These are phyloP conservation scores for Bromus sterilis DNA, from an alignment of 176 grass and related monocot genomes.

Conservation along the genomic window DNA sequence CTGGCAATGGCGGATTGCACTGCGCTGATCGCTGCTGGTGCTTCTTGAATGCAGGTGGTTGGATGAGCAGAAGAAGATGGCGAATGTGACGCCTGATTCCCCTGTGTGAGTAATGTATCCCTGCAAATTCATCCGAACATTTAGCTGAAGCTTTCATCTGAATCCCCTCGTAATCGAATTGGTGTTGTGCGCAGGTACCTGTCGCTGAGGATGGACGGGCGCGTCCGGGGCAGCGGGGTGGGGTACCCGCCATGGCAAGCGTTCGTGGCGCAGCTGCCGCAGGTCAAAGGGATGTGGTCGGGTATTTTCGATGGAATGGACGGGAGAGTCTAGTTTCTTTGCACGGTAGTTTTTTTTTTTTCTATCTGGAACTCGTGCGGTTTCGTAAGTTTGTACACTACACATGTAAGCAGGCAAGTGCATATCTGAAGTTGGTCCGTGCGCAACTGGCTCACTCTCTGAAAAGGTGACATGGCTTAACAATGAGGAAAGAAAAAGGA, in stretches of 20 bases:
- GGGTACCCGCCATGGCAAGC: conserved; percentile 92
- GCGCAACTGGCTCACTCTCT: background rate
- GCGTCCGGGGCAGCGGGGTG: conserved; percentile 87
- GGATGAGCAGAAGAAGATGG: conserved; percentile 83
- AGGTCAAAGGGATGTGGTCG: conserved; percentile 80
- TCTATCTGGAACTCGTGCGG: background rate
- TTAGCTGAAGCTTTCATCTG: too few species aligned
- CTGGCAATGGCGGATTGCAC: background rate
- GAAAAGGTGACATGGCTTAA: background rate
- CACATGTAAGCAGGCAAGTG: background rate
- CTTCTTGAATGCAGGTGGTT: conserved; percentile 50
- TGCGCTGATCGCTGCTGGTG: background rate
- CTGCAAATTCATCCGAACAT: background rate
- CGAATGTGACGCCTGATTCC: conserved; percentile 65
- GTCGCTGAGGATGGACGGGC: conserved; percentile 86
- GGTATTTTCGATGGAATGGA: conserved; percentile 94
- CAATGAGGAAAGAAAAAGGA: background rate
- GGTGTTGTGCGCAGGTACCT: conserved; percentile 43
- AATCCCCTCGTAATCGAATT: too few species aligned
- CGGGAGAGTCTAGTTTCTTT: conserved; percentile 50
- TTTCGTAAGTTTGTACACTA: background rate
- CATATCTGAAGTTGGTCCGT: background rate
- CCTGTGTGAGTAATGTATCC: conserved; percentile 55
- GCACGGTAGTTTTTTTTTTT: background rate
- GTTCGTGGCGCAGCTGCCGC: conserved; percentile 88